Base-by-base conservation (phyloP, 805 yeast genomes). In the Yarrowia alimentaria region DNA sequence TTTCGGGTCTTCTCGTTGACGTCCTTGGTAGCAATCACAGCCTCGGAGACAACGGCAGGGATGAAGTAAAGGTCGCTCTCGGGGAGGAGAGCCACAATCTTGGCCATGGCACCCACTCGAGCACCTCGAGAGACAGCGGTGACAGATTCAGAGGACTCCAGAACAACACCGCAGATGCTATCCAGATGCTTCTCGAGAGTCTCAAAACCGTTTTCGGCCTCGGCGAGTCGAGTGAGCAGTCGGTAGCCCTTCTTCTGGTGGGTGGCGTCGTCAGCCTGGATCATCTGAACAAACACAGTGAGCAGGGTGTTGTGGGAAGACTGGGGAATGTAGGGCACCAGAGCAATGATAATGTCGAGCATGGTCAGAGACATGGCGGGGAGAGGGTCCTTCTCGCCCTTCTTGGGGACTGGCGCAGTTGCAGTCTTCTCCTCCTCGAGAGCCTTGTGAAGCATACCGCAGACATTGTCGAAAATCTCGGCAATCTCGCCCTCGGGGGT, bases 241-340 rank as follows among this genome's bases (percentile, higher is more conserved):
- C 95, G 78, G 68, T 89, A 91, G 1, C 95, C 77, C 71, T 96
- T 81, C 69, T 91, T 91, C 67, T 91, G 98, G 57, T 87, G 73
- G 59, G 81, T 75, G 33, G 85, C 80, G 42, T 72, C 68, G 4
- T 55, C 42, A 26, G 76, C 68, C 17, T 72, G 59, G 29, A 85
- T 79, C 3, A 94, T 82, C 40, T 77, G 72, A 45, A 81, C 78
- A 68, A 90, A 86, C 43, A 90, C 85, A n/a, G 84, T 63, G 58
- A 89, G 79, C 34, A 90, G 72, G 0, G 94, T 87, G 60, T 76
- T 74, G 66, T 86, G 85, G 4, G 84, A 77, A 2, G 81, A 63
- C 22, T 67, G 68, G 6, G 96, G 95, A 25, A 93, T 80, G 61
- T 84, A 86, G 60, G 85, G 85, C 20, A 91, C 78, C 86, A 94